A percentile compares a stretch with the other conserved stretches of the same genome.
Evolutionary conservation across 805 yeast species (phyloP).

Genomic region (Aciculoconidium aculeatum): DNA sequence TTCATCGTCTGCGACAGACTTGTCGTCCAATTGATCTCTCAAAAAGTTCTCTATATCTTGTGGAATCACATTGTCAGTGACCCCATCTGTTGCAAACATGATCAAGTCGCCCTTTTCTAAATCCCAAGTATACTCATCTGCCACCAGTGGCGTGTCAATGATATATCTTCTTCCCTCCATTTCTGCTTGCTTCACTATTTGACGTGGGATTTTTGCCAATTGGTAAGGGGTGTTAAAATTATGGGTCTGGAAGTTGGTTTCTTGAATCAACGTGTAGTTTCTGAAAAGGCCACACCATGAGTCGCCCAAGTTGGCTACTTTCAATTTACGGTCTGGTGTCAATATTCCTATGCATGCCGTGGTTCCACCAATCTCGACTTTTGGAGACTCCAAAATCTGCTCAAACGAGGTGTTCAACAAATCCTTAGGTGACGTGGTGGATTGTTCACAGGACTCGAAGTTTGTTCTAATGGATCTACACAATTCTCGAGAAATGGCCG

Average conservation of each 20-base stretch:
- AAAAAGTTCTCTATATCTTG: conserved; percentile 68
- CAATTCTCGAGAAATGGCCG: conserved; percentile 78
- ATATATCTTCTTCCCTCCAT: conserved; percentile 57
- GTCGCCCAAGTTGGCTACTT: conserved; percentile 84
- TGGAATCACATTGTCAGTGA: conserved; percentile 75
- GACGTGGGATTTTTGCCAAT: conserved; percentile 73
- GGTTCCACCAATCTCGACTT: conserved; percentile 86
- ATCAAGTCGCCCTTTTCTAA: conserved; percentile 69
- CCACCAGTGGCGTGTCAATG: conserved; percentile 61
- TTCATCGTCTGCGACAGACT: conserved; percentile 20
- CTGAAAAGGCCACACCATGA: conserved; percentile 91
- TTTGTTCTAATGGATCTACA: conserved; percentile 48
- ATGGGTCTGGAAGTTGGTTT: conserved; percentile 75
- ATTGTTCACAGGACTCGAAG: conserved; percentile 20
- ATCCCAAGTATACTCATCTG: conserved; percentile 63
- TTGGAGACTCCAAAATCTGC: conserved; percentile 45
- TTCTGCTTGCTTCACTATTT: conserved; percentile 48
- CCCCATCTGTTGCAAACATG: conserved; percentile 89
- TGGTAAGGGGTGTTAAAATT: conserved; percentile 92
- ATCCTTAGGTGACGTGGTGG: conserved; percentile 32
- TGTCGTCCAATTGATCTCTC: conserved; percentile 42
- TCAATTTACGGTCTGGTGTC: conserved; percentile 48
- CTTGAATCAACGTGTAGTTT: conserved; percentile 49
- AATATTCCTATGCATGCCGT: conserved; percentile 84
- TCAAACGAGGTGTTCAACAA: conserved; percentile 55